Evolutionary conservation across 2,329 filamentous ascomycete genomes (phyloP).

Genomic region (Rutstroemia sp.): DNA sequence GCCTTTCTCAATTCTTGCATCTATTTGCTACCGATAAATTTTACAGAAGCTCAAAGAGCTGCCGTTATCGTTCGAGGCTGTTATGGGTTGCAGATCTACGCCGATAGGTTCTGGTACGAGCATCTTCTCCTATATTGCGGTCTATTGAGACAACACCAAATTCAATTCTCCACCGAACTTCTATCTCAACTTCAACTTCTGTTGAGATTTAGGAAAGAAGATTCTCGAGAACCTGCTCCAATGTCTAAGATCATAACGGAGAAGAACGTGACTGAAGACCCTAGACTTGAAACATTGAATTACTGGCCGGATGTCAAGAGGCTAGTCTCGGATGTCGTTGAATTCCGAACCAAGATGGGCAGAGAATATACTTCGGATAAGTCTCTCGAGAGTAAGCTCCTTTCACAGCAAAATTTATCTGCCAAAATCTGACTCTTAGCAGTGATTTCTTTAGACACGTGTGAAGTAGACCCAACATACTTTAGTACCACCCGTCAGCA

Average conservation of each 20-base stretch:
- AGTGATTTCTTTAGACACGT: background rate
- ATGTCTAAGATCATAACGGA: background rate
- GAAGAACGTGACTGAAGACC: background rate
- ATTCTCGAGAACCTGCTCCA: background rate
- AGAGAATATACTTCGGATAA: background rate
- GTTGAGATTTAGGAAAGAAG: background rate
- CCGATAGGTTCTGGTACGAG: constrained; percentile 5
- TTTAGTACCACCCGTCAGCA: constrained; percentile 4
- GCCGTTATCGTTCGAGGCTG: too few relatives aligned
- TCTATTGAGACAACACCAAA: background rate
- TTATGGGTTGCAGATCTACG: too few relatives aligned
- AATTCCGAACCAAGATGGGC: background rate
- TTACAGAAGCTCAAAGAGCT: too few relatives aligned
- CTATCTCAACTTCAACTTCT: constrained; percentile 4
- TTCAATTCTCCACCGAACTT: constrained; percentile 1
- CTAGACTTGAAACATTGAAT: constrained; percentile 1
- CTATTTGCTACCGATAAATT: too few relatives aligned
- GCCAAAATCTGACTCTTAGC: background rate
- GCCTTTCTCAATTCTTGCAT: too few relatives aligned
- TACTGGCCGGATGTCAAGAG: constrained; percentile 1
- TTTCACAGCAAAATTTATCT: background rate
- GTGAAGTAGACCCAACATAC: constrained; percentile 4
- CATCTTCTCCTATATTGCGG: constrained; percentile 8
- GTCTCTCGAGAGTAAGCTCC: background rate
- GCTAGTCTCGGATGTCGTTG: background rate